Evolutionary conservation across 805 yeast species (phyloP).

Genomic region (Yamadazyma kitorensis): DNA sequence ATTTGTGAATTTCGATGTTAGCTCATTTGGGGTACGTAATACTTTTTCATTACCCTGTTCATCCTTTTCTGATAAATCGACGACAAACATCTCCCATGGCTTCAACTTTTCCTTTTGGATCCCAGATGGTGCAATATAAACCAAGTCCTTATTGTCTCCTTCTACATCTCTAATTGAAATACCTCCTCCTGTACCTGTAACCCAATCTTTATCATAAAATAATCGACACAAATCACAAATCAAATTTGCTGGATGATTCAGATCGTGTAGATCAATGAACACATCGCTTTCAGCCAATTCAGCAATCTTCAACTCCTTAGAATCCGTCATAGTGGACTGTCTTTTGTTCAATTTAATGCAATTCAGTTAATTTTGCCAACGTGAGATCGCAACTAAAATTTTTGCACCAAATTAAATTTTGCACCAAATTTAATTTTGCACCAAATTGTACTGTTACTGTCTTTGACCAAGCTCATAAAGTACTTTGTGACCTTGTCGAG

Average conservation of each 20-base stretch:
- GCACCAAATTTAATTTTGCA: too few relatives aligned
- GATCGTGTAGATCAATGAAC: slow-evolving; percentile 29
- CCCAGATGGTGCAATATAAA: slow-evolving; percentile 91
- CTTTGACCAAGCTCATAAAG: too few relatives aligned
- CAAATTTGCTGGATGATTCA: slow-evolving; percentile 75
- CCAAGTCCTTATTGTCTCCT: slow-evolving; percentile 41
- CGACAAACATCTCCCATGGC: slow-evolving; percentile 79
- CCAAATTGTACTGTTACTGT: too few relatives aligned
- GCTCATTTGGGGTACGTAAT: slow-evolving; percentile 54
- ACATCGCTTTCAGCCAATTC: slow-evolving; percentile 8
- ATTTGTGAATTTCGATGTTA: slow-evolving; percentile 33
- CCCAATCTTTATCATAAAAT: slow-evolving; percentile 84
- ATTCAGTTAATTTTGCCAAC: too few relatives aligned
- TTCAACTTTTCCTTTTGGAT: slow-evolving; percentile 88
- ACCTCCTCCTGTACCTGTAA: slow-evolving; percentile 96
- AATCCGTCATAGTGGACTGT: too few relatives aligned
- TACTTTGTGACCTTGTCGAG: too few relatives aligned
- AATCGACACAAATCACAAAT: slow-evolving; percentile 77
- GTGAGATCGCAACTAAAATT: too few relatives aligned
- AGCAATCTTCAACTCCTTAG: too few relatives aligned
- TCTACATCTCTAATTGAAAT: slow-evolving; percentile 64
- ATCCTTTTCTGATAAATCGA: slow-evolving; percentile 53
- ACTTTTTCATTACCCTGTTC: slow-evolving; percentile 45
- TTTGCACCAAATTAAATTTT: too few relatives aligned
- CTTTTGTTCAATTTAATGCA: too few relatives aligned